A percentile compares a stretch with the other conserved stretches of the same genome.
These are phyloP conservation scores for Zopfia rhizophila DNA, from an alignment of 2,329 filamentous ascomycete genomes.

Conservation along the genomic window DNA sequence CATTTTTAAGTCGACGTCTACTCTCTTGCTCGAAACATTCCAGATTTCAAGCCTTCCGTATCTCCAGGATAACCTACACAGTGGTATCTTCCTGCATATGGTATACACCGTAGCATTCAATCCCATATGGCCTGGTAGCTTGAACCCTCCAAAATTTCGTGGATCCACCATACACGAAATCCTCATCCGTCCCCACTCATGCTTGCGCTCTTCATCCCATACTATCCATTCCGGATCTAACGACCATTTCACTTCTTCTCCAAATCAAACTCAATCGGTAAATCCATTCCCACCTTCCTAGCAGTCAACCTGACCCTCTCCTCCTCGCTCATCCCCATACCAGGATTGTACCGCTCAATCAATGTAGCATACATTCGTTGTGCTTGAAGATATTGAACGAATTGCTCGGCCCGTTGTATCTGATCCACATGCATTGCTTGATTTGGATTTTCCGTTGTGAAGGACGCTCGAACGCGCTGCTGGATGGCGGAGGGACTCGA, in stretches of 20 bases:
- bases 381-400: slow-evolving; percentile 81
- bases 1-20: too few species aligned
- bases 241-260: slow-evolving; percentile 15
- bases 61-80: too few species aligned
- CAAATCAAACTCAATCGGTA: slow-evolving; percentile 71
- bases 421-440: slow-evolving; percentile 25
- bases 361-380: slow-evolving; percentile 85
- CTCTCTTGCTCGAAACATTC: too few species aligned
- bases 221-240: too few species aligned
- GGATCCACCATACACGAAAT: too few species aligned
- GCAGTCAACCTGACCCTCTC: slow-evolving; percentile 87
- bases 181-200: too few species aligned
- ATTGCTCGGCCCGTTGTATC: slow-evolving; percentile 75
- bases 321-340: slow-evolving; percentile 85
- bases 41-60: too few species aligned
- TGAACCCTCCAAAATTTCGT: too few species aligned
- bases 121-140: too few species aligned
- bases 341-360: slow-evolving; percentile 92
- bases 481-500: slow-evolving; percentile 74
- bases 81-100: too few species aligned
- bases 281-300: slow-evolving; percentile 86
- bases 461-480: slow-evolving; percentile 71
- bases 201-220: too few species aligned
- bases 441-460: slow-evolving; percentile 53
- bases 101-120: too few species aligned